Base-by-base conservation (phyloP, 768 basidiomycete species). In the Rhodotorula paludigena region DNA sequence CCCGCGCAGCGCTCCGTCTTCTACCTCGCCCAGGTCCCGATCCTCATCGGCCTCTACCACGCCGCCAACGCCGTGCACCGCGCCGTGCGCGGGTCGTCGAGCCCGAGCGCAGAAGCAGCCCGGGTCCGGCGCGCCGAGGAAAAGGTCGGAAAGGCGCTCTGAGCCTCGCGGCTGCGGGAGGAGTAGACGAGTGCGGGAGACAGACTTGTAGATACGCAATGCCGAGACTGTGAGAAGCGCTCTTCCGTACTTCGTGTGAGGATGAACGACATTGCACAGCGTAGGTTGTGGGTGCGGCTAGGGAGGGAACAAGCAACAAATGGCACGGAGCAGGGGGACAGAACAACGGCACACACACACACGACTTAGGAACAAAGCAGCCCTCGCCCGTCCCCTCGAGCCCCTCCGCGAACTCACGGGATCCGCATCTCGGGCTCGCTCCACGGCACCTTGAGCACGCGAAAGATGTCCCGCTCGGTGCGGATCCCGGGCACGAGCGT, bases 1-100 rank as follows among this genome's bases (percentile, higher is more conserved):
- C 60, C 57, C 32, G 20, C 30, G 3, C 38, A 48, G n/a, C 71
- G 74, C 33, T 33, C 51, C 15, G 16, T 57, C 30, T 71, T 74
- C 60, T 74, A 74, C 54, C 35, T 64, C 25, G 28, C 45, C 11
- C 56, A 62, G 32, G 49, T 72, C 20, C 62, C 71, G 11, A 32
- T 70, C 59, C 49, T 72, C 23, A 60, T 74, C 35, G 60, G 62
- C 5, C 64, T 73, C 14, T 73, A 66, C 41, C 33, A 60, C 21
- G 28, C 23, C 23, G 68, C 68, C 3, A 73, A 73, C 48, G 55
- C 15, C 18, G 30, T 73, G 3, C 68, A 66, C 57, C 21, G 38
- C 2, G 3, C n/a, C 30, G 67, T 69, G 14, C 28, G 47, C 32
- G 60, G 51, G 35, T 30, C 49, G 18, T 30, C 5, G 47, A 0